phyloP scores from a whole-genome alignment of 2,329 filamentous ascomycete genomes.

The Fusarium nurragi region DNA sequence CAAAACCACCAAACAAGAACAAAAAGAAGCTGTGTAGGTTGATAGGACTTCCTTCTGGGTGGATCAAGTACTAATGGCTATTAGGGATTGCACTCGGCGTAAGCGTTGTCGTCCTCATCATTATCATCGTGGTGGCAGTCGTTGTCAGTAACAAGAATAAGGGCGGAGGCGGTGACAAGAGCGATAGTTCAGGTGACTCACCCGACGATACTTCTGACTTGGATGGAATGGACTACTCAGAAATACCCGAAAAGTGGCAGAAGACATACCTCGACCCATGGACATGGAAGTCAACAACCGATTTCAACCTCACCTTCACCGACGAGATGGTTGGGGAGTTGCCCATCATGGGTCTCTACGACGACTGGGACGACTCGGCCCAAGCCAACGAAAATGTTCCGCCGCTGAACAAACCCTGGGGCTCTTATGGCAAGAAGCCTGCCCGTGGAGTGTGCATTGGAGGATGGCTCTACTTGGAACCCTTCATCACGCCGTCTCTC shows the following conservation, averaged over 20 bases:
- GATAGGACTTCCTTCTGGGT: not conserved
- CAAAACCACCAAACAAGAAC: constrained; percentile 56
- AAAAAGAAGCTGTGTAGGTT: constrained; percentile 70
- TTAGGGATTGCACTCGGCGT: constrained; percentile 66
- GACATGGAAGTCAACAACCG: constrained; percentile 87
- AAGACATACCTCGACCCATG: constrained; percentile 88
- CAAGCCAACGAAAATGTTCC: constrained; percentile 83
- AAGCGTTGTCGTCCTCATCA: constrained; percentile 66
- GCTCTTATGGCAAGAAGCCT: constrained; percentile 77
- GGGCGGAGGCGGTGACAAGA: constrained; percentile 54
- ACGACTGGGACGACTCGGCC: constrained; percentile 84
- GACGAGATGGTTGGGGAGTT: constrained; percentile 83
- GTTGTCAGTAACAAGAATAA: constrained; percentile 69
- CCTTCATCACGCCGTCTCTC: constrained; percentile 93
- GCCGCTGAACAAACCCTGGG: constrained; percentile 78
- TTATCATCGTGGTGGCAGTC: constrained; percentile 74
- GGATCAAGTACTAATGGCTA: constrained; percentile 27
- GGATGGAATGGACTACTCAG: constrained; percentile 61
- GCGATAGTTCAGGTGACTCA: constrained; percentile 44
- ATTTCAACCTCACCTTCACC: constrained; percentile 96
- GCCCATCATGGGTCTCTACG: constrained; percentile 89
- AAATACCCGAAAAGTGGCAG: constrained; percentile 72
- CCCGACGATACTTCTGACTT: constrained; percentile 52
- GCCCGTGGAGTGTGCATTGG: constrained; percentile 92
- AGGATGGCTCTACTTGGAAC: constrained; percentile 93